Evolutionary conservation across 129 eudicot species (phyloP).

Genomic region (Saposhnikovia divaricata): DNA sequence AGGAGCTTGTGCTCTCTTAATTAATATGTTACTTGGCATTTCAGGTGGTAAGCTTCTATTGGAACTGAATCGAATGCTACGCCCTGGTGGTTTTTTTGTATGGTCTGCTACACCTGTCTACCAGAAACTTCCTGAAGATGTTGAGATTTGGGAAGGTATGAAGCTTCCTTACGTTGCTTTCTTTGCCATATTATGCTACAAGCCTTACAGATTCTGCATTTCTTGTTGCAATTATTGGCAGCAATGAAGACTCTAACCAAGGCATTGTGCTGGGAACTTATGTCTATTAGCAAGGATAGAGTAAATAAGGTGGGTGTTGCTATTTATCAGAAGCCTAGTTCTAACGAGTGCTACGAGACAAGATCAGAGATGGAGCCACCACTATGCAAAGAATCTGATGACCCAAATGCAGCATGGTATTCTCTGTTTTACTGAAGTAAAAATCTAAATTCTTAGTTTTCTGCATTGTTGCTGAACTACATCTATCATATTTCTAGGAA

Average conservation of each 20-base stretch:
- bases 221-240: constrained; percentile 14
- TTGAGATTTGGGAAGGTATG: constrained; percentile 49
- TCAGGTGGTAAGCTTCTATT: constrained; percentile 57
- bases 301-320: constrained; percentile 42
- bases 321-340: constrained; percentile 25
- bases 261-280: constrained; percentile 52
- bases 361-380: constrained; percentile 31
- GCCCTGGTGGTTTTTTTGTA: constrained; percentile 59
- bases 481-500: constrained; percentile 12
- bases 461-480: neutral
- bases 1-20: neutral
- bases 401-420: constrained; percentile 35
- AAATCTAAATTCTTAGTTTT: neutral
- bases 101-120: constrained; percentile 71
- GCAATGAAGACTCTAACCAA: constrained; percentile 46
- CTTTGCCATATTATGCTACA: neutral
- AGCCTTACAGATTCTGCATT: neutral
- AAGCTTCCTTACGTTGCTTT: neutral
- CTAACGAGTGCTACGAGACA: constrained; percentile 32
- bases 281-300: constrained; percentile 27
- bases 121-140: constrained; percentile 37
- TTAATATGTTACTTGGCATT: neutral
- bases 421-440: neutral
- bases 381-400: constrained; percentile 31
- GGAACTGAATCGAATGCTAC: constrained; percentile 46